Evolutionary conservation across 2,329 filamentous ascomycete species (phyloP), one percentile per base, ranked within the genome.

Genomic region (Sclerotinia minor): DNA sequence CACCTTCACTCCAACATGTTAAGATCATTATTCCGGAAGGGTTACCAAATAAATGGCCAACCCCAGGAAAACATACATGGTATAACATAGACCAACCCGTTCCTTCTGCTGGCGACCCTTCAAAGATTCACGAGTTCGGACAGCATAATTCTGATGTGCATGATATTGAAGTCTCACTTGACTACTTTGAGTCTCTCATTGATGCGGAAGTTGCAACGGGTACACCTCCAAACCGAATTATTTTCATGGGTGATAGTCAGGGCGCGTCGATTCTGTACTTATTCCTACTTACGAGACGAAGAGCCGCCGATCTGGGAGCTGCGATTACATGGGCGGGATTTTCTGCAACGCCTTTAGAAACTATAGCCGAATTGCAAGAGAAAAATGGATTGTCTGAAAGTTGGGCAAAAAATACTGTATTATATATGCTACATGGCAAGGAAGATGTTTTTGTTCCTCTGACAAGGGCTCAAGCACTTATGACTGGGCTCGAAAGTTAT

Each of bases 241-340:
- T 70, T 1, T 68, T 69, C n/a, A 64, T 71, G 59, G 70, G 69
- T 1, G 53, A 69, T 32, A 70, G 70, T 38, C 70, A 71, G 64
- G 69, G 71, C 5, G 64, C 65, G 9, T 58, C 67, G 3, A 64
- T 69, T 29, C 17, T 71, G 13, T 52, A 47, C 5, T 38, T 69
- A 2, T 71, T 70, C 29, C 21, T 71, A 26, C 68, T 70, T 13
- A 68, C 63, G 7, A 32, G 65, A 2, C 63, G 29, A 24, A n/a
- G 65, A 8, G 67, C 65, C 17, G 53, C 53, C 11, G 64, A 66
- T n/a, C n/a, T 69, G 5, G 58, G 63, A 8, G 69, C 69, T 15
- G 21, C 69, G 11, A 67, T 69, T 47, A 64, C 65, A 21, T 66
- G 65, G 47, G 68, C 65, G 5, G 67, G 65, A 9, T 70, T 70